Evolutionary conservation across 345 rosid genomes (phyloP), one percentile per base, ranked within the genome.

Genomic region (Physaria fendleri): DNA sequence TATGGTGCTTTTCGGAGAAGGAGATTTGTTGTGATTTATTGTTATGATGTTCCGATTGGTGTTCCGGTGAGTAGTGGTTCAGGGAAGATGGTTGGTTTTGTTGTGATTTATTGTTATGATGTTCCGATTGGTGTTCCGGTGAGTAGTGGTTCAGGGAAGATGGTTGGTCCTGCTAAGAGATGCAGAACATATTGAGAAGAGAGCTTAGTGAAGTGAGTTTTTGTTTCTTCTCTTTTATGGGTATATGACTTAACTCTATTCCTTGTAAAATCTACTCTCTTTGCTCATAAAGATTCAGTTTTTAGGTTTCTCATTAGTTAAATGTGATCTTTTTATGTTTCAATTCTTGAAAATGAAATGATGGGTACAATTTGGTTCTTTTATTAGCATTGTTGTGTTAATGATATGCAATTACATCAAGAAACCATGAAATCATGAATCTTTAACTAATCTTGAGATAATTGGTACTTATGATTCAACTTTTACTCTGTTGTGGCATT

Each of bases 81-180:
- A 1, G 95, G 88, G 76, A 81, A 78, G 76, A 65, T 84, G 78
- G 38, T 63, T 17, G 85, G 83, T 15, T 79, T 70, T 7, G 13
- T 65, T 5, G n/a, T n/a, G n/a, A n/a, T n/a, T 54, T 55, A 28
- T 56, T 92, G 98, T 41, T 15, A 52, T 2, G 46, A 74, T 25
- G 66, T 83, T 32, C 10, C 71, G 0, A 75, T 86, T 20, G 75
- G 66, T 20, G 14, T 85, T 46, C 51, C 78, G 4, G 52, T 55
- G 14, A 72, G 22, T 61, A 71, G 74, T 23, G 69, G 71, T 9
- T 73, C 90, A 1, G 95, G 88, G 76, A 81, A 78, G 76, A 65
- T 84, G 78, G 38, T 63, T 17, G 85, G 83, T 15, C 79, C 71
- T 7, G 13, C 66, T 5, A 61, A 48, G 68, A 63, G 58, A 15